Evolutionary conservation across 129 eudicot species (phyloP).

Genomic region (Centaurea solstitialis): DNA sequence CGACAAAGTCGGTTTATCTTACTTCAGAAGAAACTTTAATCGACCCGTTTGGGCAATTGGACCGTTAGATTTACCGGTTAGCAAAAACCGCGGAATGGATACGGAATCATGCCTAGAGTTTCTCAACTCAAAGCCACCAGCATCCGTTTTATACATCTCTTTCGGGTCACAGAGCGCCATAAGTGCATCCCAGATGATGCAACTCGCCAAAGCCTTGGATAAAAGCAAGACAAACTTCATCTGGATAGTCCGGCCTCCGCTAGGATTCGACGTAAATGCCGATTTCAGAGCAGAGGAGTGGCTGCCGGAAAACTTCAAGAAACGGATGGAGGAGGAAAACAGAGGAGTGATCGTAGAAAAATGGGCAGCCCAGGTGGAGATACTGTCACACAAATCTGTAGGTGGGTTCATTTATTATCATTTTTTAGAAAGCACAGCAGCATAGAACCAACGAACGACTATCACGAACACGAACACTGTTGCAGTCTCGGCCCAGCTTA

Average conservation of each 20-base stretch:
- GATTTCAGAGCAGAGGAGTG: slow-evolving; percentile 56
- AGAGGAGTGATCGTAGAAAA: slow-evolving; percentile 47
- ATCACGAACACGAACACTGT: no score
- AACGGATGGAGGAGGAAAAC: slow-evolving; percentile 27
- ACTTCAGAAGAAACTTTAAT: slow-evolving; percentile 51
- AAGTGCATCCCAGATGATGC: slow-evolving; percentile 66
- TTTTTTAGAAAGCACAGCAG: no score
- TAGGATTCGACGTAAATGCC: slow-evolving; percentile 50
- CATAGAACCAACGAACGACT: no score
- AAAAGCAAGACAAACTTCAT: slow-evolving; percentile 37
- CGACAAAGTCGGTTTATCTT: slow-evolving; percentile 53
- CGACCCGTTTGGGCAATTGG: slow-evolving; percentile 66
- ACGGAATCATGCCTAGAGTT: slow-evolving; percentile 34
- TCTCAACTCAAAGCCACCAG: slow-evolving; percentile 40
- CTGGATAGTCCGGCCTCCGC: slow-evolving; percentile 69
- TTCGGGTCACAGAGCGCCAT: slow-evolving; percentile 75
- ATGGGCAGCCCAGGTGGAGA: slow-evolving; percentile 71
- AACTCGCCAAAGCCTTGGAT: slow-evolving; percentile 55
- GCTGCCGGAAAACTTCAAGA: slow-evolving; percentile 57
- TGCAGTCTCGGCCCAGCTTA: no score
- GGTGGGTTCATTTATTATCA: slow-evolving; percentile 55
- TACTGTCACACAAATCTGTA: slow-evolving; percentile 41
- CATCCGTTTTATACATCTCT: slow-evolving; percentile 64
- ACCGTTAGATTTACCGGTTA: slow-evolving; percentile 34
- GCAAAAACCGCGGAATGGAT: no score